Evolutionary conservation across 768 basidiomycete genomes (phyloP).

Genomic region (Coprinopsis strossmayeri): DNA sequence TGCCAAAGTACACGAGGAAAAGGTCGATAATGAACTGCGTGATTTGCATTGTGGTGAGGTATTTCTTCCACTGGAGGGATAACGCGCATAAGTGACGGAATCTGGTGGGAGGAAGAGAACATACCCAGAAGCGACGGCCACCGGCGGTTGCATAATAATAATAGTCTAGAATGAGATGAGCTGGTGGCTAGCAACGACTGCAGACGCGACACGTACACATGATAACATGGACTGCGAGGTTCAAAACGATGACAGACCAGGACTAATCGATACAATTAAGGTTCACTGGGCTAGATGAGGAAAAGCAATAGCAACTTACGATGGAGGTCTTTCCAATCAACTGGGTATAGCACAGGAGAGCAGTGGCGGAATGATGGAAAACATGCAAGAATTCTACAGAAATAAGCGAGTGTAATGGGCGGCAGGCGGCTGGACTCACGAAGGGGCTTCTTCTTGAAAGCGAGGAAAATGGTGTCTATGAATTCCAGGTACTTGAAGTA

Average conservation of each 20-base stretch:
- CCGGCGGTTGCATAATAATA: constrained; percentile 99
- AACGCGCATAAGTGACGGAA: neutral
- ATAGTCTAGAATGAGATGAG: constrained; percentile 57
- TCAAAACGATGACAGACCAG: constrained; percentile 91
- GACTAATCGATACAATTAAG: constrained; percentile 44
- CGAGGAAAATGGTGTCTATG: constrained; percentile 94
- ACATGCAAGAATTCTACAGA: constrained; percentile 89
- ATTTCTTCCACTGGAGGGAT: constrained; percentile 87
- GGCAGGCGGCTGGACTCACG: too few species aligned
- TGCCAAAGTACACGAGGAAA: constrained; percentile 88
- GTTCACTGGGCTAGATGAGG: constrained; percentile 9
- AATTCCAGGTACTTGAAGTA: constrained; percentile 98
- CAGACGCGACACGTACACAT: constrained; percentile 71
- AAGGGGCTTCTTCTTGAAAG: constrained; percentile 96
- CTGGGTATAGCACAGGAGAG: constrained; percentile 90
- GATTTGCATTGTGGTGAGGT: constrained; percentile 95
- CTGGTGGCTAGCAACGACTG: neutral
- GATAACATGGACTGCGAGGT: constrained; percentile 89
- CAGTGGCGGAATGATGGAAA: constrained; percentile 98
- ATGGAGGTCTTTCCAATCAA: constrained; percentile 92
- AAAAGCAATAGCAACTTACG: constrained; percentile 41
- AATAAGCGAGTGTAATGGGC: too few species aligned
- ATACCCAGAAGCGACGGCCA: constrained; percentile 93
- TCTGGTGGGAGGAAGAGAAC: constrained; percentile 1
- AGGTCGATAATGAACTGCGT: constrained; percentile 93